These are phyloP conservation scores for Ogataea pilisensis DNA, from an alignment of 805 yeast genomes.

Conservation along the genomic window DNA sequence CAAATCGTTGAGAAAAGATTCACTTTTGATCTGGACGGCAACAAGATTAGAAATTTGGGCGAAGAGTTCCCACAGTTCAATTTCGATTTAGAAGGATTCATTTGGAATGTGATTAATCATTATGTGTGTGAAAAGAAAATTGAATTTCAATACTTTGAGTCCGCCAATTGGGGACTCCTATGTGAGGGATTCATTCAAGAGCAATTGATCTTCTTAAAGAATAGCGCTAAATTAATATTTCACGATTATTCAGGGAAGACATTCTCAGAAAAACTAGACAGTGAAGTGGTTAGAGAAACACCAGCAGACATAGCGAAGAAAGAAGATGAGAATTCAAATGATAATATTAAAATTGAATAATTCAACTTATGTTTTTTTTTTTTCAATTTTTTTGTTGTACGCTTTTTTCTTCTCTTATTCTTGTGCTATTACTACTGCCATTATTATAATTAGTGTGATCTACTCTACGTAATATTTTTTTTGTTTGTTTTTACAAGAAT, in stretches of 20 bases:
- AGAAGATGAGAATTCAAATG: not conserved
- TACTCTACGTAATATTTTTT: no score
- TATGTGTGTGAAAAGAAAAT: slow-evolving; percentile 29
- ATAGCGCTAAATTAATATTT: slow-evolving; percentile 20
- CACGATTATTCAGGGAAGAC: slow-evolving; percentile 9
- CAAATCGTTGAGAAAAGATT: slow-evolving; percentile 25
- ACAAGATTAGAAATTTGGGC: slow-evolving; percentile 31
- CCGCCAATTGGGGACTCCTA: slow-evolving; percentile 16
- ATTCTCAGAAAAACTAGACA: not conserved
- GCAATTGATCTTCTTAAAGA: slow-evolving; percentile 23
- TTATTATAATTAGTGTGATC: no score
- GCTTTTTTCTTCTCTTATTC: no score
- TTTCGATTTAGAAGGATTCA: slow-evolving; percentile 31
- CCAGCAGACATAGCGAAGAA: not conserved
- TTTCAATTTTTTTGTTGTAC: no score
- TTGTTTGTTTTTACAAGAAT: no score
- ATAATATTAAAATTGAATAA: no score
- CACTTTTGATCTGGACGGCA: slow-evolving; percentile 27
- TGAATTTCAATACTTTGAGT: slow-evolving; percentile 21
- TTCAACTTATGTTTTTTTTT: no score
- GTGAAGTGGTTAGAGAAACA: no score
- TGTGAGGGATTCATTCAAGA: slow-evolving; percentile 28
- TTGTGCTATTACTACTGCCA: no score
- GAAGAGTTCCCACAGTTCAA: slow-evolving; percentile 30
- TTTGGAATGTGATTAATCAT: slow-evolving; percentile 32